A percentile compares a stretch with the other conserved stretches of the same genome.
phyloP scores from a whole-genome alignment of 345 rosid genomes.

The Acer negundo region DNA sequence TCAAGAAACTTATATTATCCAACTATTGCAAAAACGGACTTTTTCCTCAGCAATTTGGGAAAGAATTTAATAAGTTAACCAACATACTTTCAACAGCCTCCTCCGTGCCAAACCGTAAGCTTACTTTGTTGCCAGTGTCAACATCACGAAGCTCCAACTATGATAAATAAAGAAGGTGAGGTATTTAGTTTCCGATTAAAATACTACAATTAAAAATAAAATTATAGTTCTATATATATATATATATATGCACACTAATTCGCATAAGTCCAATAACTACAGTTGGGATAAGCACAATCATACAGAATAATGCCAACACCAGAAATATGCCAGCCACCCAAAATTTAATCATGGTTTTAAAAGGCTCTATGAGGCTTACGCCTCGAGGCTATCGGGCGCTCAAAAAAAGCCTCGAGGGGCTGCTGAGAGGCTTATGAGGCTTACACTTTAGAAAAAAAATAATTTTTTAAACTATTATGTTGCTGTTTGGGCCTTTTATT shows the following conservation, averaged over 20 bases:
- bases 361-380: too few relatives aligned
- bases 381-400: too few relatives aligned
- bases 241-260: background rate
- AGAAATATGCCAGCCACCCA: background rate
- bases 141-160: conserved; percentile 95
- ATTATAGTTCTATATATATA: background rate
- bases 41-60: conserved; percentile 12
- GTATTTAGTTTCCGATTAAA: background rate
- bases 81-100: conserved; percentile 86
- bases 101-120: conserved; percentile 79
- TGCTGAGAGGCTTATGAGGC: too few relatives aligned
- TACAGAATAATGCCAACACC: background rate
- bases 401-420: too few relatives aligned
- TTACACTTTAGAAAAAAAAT: too few relatives aligned
- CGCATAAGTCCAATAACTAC: background rate
- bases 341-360: background rate
- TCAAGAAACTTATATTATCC: background rate
- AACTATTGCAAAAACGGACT: background rate
- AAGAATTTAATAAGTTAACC: conserved; percentile 17
- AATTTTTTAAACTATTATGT: too few relatives aligned
- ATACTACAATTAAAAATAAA: background rate
- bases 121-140: conserved; percentile 81
- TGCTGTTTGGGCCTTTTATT: too few relatives aligned
- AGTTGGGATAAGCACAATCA: background rate
- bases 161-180: background rate